Evolutionary conservation across 2,329 filamentous ascomycete genomes (phyloP).

Genomic region (Penicillium sp.): DNA sequence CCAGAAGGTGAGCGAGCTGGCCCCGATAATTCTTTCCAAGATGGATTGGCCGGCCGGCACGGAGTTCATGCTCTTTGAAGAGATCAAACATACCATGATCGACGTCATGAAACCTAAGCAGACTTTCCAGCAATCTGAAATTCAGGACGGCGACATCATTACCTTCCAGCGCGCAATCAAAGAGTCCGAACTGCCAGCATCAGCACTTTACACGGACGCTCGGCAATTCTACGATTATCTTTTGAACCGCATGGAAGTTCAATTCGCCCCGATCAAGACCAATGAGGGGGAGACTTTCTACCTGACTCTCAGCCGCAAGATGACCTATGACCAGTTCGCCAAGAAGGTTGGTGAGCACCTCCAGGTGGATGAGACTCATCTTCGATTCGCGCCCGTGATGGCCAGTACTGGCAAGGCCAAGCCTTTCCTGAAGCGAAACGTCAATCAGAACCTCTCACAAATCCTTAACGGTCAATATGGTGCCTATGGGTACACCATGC

Average conservation of each 20-base stretch:
- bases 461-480: slow-evolving; percentile 71
- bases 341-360: slow-evolving; percentile 73
- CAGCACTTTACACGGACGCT: slow-evolving; percentile 55
- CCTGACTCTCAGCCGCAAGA: slow-evolving; percentile 73
- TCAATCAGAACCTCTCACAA: slow-evolving; percentile 61
- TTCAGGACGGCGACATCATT: slow-evolving; percentile 93
- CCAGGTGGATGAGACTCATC: slow-evolving; percentile 68
- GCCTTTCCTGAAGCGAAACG: slow-evolving; percentile 63
- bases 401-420: slow-evolving; percentile 68
- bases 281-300: slow-evolving; percentile 58
- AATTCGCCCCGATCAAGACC: slow-evolving; percentile 59
- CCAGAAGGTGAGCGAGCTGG: slow-evolving; percentile 78
- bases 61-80: slow-evolving; percentile 71
- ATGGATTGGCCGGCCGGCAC: slow-evolving; percentile 80
- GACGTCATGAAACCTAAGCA: slow-evolving; percentile 86
- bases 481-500: slow-evolving; percentile 58
- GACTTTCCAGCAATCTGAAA: slow-evolving; percentile 79
- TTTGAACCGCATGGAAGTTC: slow-evolving; percentile 69
- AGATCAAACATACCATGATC: slow-evolving; percentile 98
- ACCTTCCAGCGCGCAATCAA: slow-evolving; percentile 69
- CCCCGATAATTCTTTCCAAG: slow-evolving; percentile 64
- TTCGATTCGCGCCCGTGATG: slow-evolving; percentile 85
- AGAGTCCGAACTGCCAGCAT: slow-evolving; percentile 33
- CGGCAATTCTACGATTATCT: slow-evolving; percentile 89
- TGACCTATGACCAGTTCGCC: slow-evolving; percentile 78